A percentile compares a stretch with the other conserved stretches of the same genome.
These are phyloP conservation scores for Penicilliopsis zonata DNA, from an alignment of 495 filamentous ascomycete species.

Conservation along the genomic window DNA sequence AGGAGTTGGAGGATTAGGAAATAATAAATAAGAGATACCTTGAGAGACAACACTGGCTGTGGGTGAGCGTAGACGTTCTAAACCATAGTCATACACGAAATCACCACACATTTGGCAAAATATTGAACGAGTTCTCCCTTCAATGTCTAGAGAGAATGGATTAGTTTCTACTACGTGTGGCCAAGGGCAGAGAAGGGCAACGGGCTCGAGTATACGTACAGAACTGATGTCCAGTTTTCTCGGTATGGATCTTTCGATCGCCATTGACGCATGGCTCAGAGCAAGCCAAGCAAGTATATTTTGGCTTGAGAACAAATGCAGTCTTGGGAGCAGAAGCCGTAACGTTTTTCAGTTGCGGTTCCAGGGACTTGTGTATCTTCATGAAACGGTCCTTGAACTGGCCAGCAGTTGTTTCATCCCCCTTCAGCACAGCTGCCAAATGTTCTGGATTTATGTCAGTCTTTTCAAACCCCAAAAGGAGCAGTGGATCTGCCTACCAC, in stretches of 20 bases:
- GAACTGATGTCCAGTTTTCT: slow-evolving; percentile 31
- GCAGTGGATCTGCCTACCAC: slow-evolving; percentile 21
- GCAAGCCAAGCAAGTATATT: slow-evolving; percentile 30
- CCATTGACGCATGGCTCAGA: slow-evolving; percentile 20
- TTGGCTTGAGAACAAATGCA: slow-evolving; percentile 20
- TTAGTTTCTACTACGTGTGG: no score
- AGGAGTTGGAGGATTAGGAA: no score
- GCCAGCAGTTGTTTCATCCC: slow-evolving; percentile 17
- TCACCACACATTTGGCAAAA: slow-evolving; percentile 80
- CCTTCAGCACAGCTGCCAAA: slow-evolving; percentile 20
- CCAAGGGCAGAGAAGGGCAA: background rate
- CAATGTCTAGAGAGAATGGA: slow-evolving; percentile 49
- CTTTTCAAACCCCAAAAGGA: background rate
- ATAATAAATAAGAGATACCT: no score
- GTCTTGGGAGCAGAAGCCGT: slow-evolving; percentile 11
- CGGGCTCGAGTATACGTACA: slow-evolving; percentile 27
- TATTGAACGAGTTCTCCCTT: slow-evolving; percentile 62
- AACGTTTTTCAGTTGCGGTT: slow-evolving; percentile 15
- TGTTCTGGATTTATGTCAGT: slow-evolving; percentile 23
- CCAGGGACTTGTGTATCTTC: slow-evolving; percentile 20
- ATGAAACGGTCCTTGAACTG: slow-evolving; percentile 28
- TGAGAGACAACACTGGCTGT: slow-evolving; percentile 8
- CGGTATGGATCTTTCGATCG: slow-evolving; percentile 25
- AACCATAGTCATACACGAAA: slow-evolving; percentile 74
- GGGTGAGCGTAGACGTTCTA: slow-evolving; percentile 51